phyloP scores from a whole-genome alignment of 495 filamentous ascomycete genomes.

The Bombardia bombarda region DNA sequence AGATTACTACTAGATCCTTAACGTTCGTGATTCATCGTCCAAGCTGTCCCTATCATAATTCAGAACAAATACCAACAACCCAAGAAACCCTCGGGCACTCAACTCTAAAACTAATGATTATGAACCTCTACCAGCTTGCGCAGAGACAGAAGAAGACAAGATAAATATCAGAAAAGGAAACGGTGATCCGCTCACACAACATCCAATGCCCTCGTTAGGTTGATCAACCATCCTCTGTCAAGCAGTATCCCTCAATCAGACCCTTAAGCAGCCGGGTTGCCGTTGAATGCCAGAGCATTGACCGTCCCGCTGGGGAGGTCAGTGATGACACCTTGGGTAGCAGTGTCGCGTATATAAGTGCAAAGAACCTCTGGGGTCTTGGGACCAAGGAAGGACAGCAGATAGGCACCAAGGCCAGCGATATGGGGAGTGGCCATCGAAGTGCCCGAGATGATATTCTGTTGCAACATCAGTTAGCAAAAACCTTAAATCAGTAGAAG shows the following conservation, averaged over 20 bases:
- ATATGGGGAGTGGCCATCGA: slow-evolving; percentile 58
- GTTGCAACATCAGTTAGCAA: neutral
- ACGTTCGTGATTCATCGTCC: no score
- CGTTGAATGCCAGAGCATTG: slow-evolving; percentile 44
- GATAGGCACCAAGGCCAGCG: slow-evolving; percentile 51
- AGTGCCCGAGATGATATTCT: slow-evolving; percentile 58
- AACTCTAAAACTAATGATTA: no score
- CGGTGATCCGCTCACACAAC: neutral
- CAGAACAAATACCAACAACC: no score
- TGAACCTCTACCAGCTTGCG: no score
- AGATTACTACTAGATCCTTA: no score
- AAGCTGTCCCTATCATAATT: no score
- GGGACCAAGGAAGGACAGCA: slow-evolving; percentile 37
- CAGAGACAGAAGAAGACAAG: neutral
- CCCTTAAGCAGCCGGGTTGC: slow-evolving; percentile 11
- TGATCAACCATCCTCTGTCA: neutral
- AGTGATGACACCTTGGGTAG: slow-evolving; percentile 24
- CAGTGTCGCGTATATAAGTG: slow-evolving; percentile 29
- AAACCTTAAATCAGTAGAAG: neutral
- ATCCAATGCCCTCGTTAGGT: neutral
- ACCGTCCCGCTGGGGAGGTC: slow-evolving; percentile 32
- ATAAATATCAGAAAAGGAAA: neutral
- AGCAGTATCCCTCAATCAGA: no score
- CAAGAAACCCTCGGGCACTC: no score
- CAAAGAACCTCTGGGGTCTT: slow-evolving; percentile 39